phyloP scores from a whole-genome alignment of 208 protist species.

The Strigomonas galati region DNA sequence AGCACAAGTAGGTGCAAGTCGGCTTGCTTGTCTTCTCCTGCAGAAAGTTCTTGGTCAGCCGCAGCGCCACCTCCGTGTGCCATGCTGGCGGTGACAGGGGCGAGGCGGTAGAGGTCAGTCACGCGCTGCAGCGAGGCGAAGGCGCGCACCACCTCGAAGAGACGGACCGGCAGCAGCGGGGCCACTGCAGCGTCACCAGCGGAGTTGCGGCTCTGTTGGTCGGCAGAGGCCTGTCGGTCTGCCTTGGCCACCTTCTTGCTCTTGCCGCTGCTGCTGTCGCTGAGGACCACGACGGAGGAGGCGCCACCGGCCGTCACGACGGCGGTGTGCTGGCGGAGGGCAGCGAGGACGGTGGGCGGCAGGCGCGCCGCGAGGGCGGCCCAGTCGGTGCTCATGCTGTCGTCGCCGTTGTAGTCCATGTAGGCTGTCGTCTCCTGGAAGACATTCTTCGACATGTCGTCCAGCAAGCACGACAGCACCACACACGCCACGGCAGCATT shows the following conservation, averaged over 20 bases:
- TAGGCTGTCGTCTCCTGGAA: conserved; percentile 64
- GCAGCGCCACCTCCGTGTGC: conserved; percentile 60
- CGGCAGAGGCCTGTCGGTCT: not conserved
- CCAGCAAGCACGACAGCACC: conserved; percentile 52
- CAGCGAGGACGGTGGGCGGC: conserved; percentile 31
- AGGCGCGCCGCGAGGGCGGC: conserved; percentile 22
- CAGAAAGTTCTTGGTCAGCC: conserved; percentile 50
- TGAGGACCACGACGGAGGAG: conserved; percentile 10
- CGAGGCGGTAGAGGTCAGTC: conserved; percentile 30
- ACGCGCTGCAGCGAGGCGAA: conserved; percentile 64
- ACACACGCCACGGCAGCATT: conserved; percentile 34
- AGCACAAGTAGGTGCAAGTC: conserved; percentile 75
- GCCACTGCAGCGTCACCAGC: conserved; percentile 2
- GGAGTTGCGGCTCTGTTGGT: not conserved
- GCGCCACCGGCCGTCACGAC: conserved; percentile 2
- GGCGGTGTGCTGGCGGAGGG: conserved; percentile 18
- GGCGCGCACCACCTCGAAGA: conserved; percentile 44
- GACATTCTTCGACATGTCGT: conserved; percentile 62
- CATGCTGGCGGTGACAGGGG: conserved; percentile 39
- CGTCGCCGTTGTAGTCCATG: conserved; percentile 55
- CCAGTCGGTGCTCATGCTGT: conserved; percentile 32
- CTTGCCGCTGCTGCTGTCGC: conserved; percentile 6
- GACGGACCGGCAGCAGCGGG: not conserved
- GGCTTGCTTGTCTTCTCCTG: conserved; percentile 49
- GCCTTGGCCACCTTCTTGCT: not conserved